These are phyloP conservation scores for Starmerella sp. DNA, from an alignment of 805 yeast genomes.

Conservation along the genomic window DNA sequence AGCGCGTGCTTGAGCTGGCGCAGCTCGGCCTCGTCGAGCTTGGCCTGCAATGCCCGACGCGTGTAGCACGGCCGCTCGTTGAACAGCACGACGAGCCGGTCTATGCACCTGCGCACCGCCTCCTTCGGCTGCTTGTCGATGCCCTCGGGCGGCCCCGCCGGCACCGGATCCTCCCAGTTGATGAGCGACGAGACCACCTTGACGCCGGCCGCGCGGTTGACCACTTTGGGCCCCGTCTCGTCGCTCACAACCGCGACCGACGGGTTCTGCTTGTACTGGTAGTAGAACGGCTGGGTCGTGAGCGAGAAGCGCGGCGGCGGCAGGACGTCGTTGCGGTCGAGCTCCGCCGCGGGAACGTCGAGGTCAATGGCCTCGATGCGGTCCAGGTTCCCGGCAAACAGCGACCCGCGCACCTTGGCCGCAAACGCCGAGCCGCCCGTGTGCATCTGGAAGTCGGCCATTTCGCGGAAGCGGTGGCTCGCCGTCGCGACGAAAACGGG, in stretches of 20 bases:
- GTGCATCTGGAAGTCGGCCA: constrained; percentile 76
- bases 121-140: constrained; percentile 36
- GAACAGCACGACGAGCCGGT: constrained; percentile 38
- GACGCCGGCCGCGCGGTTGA: constrained; percentile 26
- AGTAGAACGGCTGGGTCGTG: constrained; percentile 63
- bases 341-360: not conserved
- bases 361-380: constrained; percentile 28
- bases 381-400: constrained; percentile 36
- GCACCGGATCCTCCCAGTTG: constrained; percentile 29
- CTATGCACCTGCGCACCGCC: constrained; percentile 30
- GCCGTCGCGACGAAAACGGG: constrained; percentile 61
- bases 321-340: constrained; percentile 36
- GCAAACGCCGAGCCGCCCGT: constrained; percentile 48
- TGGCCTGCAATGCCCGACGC: constrained; percentile 46
- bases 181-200: constrained; percentile 28
- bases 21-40: constrained; percentile 13
- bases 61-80: constrained; percentile 75
- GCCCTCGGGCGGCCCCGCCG: constrained; percentile 28
- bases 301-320: constrained; percentile 82
- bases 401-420: constrained; percentile 31
- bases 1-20: constrained; percentile 55
- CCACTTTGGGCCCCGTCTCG: constrained; percentile 36
- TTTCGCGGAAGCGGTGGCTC: constrained; percentile 66
- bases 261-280: constrained; percentile 67
- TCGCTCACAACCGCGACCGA: constrained; percentile 42